phyloP scores from a whole-genome alignment of 2,329 filamentous ascomycete genomes.

The Penicillium expansum region DNA sequence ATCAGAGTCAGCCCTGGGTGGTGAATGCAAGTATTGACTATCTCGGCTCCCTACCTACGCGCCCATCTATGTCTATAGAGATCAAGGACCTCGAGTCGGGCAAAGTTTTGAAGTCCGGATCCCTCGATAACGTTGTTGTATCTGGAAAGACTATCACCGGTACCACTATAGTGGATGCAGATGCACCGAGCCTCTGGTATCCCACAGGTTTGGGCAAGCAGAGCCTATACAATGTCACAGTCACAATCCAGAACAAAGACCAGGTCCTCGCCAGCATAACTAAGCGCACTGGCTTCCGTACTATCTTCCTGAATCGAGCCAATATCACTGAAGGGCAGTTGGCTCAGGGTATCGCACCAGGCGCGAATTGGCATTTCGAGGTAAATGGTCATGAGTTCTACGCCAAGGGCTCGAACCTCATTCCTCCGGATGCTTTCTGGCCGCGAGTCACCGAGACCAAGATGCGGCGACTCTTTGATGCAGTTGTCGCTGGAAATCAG shows the following conservation, averaged over 20 bases:
- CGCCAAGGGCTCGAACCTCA: constrained; percentile 63
- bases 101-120: constrained; percentile 38
- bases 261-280: constrained; percentile 45
- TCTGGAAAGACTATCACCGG: constrained; percentile 51
- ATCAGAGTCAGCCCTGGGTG: constrained; percentile 58
- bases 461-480: constrained; percentile 55
- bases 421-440: constrained; percentile 63
- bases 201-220: constrained; percentile 57
- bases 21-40: constrained; percentile 61
- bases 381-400: constrained; percentile 64
- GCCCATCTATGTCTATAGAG: constrained; percentile 47
- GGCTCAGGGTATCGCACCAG: constrained; percentile 54
- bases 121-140: constrained; percentile 42
- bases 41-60: constrained; percentile 48
- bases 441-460: constrained; percentile 54
- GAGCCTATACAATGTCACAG: constrained; percentile 56
- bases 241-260: constrained; percentile 45
- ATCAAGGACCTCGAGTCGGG: constrained; percentile 47
- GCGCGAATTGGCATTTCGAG: constrained; percentile 64
- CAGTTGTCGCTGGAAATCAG: constrained; percentile 58
- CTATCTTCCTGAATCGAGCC: constrained; percentile 58
- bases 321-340: constrained; percentile 55
- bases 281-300: constrained; percentile 60
- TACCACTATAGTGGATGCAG: constrained; percentile 42
- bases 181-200: constrained; percentile 58